Conservation (phyloP, 192 early-diverging fungal species). For the Umbelopsis sp. region DNA sequence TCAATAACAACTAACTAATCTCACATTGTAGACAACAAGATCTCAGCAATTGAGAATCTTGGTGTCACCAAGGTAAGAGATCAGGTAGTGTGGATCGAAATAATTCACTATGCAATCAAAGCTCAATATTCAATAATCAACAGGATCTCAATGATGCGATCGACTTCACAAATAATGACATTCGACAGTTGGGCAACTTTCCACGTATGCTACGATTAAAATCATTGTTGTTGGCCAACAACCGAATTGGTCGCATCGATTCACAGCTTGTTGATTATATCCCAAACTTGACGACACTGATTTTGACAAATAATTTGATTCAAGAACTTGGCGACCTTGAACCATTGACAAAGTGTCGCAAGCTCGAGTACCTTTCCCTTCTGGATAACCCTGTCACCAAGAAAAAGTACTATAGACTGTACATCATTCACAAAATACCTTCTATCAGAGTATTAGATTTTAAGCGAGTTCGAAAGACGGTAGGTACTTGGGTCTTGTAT, state of each 20-base stretch:
- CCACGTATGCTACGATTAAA: conserved; percentile 78
- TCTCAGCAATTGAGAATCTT: conserved; percentile 92
- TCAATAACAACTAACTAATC: neutral
- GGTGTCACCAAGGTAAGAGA: conserved; percentile 81
- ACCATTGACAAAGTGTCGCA: conserved; percentile 51
- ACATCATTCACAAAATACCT: conserved; percentile 81
- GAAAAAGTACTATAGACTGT: conserved; percentile 82
- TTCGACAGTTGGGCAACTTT: conserved; percentile 85
- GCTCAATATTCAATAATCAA: neutral
- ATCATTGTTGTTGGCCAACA: conserved; percentile 80
- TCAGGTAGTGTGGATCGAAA: neutral
- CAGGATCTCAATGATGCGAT: conserved; percentile 91
- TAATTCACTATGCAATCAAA: neutral
- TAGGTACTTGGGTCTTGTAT: conserved; percentile 32
- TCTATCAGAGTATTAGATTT: conserved; percentile 87
- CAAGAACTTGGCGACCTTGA: conserved; percentile 86
- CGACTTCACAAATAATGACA: conserved; percentile 92
- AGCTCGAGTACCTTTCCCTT: conserved; percentile 69
- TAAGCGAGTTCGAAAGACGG: conserved; percentile 68
- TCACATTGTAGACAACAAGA: conserved; percentile 67
- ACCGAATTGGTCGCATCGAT: conserved; percentile 87
- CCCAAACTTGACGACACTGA: conserved; percentile 77
- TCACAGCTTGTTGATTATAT: conserved; percentile 59
- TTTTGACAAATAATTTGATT: conserved; percentile 88
- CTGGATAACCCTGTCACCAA: conserved; percentile 87